Evolutionary conservation across 129 eudicot genomes (phyloP).

Genomic region (Apium graveolens): DNA sequence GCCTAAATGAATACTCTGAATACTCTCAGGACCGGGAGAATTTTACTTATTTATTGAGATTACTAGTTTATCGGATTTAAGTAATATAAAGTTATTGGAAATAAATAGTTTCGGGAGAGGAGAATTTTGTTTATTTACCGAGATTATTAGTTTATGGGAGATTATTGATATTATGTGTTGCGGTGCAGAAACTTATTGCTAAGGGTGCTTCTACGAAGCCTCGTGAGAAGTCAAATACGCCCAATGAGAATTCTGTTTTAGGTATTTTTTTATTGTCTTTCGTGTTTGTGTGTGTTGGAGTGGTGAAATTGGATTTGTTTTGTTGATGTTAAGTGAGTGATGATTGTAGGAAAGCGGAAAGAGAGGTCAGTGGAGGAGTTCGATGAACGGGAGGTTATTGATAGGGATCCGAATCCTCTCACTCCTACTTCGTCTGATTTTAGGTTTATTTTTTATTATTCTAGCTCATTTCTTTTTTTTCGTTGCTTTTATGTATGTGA

Average conservation of each 20-base stretch:
- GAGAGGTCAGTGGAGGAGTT: slow-evolving; percentile 46
- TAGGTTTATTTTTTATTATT: slow-evolving; percentile 32
- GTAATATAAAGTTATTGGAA: too few relatives aligned
- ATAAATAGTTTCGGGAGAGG: too few relatives aligned
- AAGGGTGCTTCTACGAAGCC: slow-evolving; percentile 31
- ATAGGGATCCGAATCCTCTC: slow-evolving; percentile 29
- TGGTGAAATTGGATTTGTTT: not conserved
- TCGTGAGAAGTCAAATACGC: slow-evolving; percentile 21
- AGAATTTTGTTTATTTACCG: not conserved
- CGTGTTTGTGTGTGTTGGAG: not conserved
- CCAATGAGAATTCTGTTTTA: slow-evolving; percentile 26
- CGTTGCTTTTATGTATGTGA: not conserved
- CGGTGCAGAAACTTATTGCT: slow-evolving; percentile 43
- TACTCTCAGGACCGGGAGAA: too few relatives aligned
- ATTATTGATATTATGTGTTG: not conserved
- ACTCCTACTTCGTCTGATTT: slow-evolving; percentile 66
- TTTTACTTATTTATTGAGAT: too few relatives aligned
- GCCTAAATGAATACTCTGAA: too few relatives aligned
- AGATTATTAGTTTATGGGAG: not conserved
- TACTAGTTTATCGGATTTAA: too few relatives aligned
- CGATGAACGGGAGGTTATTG: slow-evolving; percentile 27
- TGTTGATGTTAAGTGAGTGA: not conserved
- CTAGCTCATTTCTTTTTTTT: not conserved
- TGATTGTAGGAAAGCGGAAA: slow-evolving; percentile 66
- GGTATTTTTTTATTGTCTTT: slow-evolving; percentile 25